phyloP scores from a whole-genome alignment of 2,329 filamentous ascomycete genomes.

The Monilinia fructigena region DNA sequence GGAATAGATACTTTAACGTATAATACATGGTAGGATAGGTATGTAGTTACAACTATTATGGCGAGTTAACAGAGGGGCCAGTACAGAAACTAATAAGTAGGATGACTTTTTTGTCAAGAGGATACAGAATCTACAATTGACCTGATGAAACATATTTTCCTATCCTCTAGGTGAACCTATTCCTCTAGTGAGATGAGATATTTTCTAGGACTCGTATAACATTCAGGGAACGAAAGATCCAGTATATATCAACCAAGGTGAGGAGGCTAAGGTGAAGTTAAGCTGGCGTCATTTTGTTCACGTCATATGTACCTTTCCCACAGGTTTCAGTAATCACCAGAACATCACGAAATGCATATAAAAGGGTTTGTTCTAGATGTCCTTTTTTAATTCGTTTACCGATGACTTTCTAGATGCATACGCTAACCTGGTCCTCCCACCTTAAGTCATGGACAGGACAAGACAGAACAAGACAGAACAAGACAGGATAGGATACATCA shows the following conservation, averaged over 20 bases:
- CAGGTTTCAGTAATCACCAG: background rate
- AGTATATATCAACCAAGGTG: background rate
- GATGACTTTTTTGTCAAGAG: background rate
- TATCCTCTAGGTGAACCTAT: background rate
- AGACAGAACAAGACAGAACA: background rate
- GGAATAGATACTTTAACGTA: background rate
- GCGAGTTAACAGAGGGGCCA: background rate
- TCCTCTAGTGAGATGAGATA: background rate
- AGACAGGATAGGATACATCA: background rate
- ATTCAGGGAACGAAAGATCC: background rate
- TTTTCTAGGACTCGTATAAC: background rate
- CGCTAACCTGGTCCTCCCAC: background rate
- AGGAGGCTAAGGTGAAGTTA: background rate
- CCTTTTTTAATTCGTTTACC: conserved; percentile 1
- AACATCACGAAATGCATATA: background rate
- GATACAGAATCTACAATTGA: background rate
- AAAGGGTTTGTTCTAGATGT: background rate
- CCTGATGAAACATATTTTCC: background rate
- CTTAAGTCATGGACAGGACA: background rate
- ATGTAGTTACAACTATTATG: background rate
- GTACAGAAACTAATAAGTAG: background rate
- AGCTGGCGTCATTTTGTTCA: too few species aligned
- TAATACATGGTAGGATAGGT: background rate
- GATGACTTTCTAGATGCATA: background rate
- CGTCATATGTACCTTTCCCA: background rate